These are phyloP conservation scores for Ciborinia camelliae DNA, from an alignment of 2,329 filamentous ascomycete species.

Conservation along the genomic window DNA sequence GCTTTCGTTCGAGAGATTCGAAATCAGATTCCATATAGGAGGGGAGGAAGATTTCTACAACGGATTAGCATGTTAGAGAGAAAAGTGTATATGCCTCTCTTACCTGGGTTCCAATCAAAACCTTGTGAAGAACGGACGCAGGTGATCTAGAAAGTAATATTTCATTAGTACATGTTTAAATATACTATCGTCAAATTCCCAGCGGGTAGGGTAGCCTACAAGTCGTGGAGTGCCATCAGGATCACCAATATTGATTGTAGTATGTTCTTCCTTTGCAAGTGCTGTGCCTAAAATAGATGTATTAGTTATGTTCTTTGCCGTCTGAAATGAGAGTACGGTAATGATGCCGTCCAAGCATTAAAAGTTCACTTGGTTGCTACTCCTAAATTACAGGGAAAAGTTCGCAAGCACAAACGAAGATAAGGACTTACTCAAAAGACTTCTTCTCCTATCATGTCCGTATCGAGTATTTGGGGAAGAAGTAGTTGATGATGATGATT, in stretches of 20 bases:
- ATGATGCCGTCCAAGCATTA: conserved; percentile 7
- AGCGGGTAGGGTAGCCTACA: conserved; percentile 47
- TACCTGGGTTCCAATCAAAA: conserved; percentile 79
- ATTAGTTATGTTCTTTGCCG: conserved; percentile 30
- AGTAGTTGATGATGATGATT: conserved; percentile 43
- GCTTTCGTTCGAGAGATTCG: conserved; percentile 69
- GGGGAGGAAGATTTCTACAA: conserved; percentile 72
- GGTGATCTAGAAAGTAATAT: conserved; percentile 56
- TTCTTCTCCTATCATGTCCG: conserved; percentile 55
- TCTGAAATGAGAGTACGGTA: conserved; percentile 22
- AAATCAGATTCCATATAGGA: conserved; percentile 75
- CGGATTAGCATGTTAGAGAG: conserved; percentile 5
- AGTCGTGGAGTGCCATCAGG: conserved; percentile 69
- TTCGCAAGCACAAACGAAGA: conserved; percentile 18
- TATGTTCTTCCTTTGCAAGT: conserved; percentile 70
- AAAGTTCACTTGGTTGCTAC: background rate
- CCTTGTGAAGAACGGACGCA: conserved; percentile 77
- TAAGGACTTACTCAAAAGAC: conserved; percentile 55
- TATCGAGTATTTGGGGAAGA: conserved; percentile 40
- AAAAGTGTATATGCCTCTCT: conserved; percentile 21
- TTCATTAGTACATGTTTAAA: conserved; percentile 21
- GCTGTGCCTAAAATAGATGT: conserved; percentile 56
- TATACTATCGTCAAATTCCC: conserved; percentile 20
- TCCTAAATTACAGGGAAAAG: background rate
- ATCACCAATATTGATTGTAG: conserved; percentile 75